A percentile compares a stretch with the other conserved stretches of the same genome.
Evolutionary conservation across 768 basidiomycete genomes (phyloP).

Genomic region (Macrocybe gigantea): DNA sequence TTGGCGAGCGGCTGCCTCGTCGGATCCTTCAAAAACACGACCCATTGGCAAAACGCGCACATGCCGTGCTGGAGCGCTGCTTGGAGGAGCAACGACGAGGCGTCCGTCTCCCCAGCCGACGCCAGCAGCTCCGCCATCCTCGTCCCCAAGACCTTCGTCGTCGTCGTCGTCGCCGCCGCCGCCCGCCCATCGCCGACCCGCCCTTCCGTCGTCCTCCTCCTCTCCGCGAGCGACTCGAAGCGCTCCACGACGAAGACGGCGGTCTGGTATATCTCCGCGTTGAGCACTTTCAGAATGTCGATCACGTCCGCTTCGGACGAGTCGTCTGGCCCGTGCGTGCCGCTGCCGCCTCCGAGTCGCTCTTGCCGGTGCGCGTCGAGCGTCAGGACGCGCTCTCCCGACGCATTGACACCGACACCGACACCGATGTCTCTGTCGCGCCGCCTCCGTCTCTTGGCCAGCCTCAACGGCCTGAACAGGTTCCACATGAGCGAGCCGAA

Average conservation of each 20-base stretch:
- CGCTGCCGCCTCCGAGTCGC: no score
- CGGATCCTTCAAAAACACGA: conserved; percentile 42
- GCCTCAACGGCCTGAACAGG: no score
- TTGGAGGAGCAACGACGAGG: conserved; percentile 31
- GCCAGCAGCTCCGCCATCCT: conserved; percentile 34
- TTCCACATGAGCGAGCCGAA: no score
- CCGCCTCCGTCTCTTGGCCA: no score
- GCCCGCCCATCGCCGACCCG: no score
- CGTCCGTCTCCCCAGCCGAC: conserved; percentile 29
- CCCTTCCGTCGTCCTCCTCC: no score
- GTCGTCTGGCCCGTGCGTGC: no score
- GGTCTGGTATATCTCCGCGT: conserved; percentile 41
- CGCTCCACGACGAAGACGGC: conserved; percentile 41
- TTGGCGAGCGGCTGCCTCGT: conserved; percentile 35
- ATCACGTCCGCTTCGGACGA: conserved; percentile 37
- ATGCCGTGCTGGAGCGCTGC: conserved; percentile 40
- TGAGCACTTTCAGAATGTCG: conserved; percentile 36
- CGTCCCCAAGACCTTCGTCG: conserved; percentile 21
- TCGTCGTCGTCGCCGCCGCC: conserved; percentile 19
- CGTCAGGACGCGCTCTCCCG: no score
- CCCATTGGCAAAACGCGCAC: conserved; percentile 43
- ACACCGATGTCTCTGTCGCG: no score
- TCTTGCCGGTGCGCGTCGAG: no score
- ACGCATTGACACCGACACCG: no score
- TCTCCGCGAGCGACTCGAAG: conserved; percentile 19